Conservation (phyloP, 1,284 basidiomycete genomes). For the Cutaneotrichosporon sp. region DNA sequence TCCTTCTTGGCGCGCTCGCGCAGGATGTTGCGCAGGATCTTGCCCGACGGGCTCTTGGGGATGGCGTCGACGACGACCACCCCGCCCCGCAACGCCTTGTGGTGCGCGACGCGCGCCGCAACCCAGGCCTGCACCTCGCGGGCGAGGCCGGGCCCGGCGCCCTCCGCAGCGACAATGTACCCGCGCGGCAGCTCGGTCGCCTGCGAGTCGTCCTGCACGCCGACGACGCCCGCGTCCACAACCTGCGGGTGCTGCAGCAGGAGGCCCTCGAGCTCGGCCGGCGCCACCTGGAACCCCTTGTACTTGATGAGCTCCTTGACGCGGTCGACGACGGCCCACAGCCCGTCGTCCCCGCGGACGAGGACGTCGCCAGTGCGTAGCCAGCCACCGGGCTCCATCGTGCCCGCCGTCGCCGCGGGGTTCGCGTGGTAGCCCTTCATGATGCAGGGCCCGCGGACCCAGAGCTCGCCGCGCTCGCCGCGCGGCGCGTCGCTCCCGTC, state of each 20-base stretch:
- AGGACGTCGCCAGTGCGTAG: constrained; percentile 82
- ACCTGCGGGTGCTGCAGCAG: constrained; percentile 71
- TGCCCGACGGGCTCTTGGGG: constrained; percentile 53
- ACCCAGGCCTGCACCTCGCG: constrained; percentile 64
- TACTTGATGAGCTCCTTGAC: constrained; percentile 85
- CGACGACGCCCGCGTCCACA: constrained; percentile 70
- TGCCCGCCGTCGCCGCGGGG: constrained; percentile 62
- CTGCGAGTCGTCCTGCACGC: constrained; percentile 62
- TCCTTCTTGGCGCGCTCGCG: neutral
- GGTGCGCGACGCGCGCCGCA: constrained; percentile 57
- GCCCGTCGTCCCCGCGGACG: constrained; percentile 63
- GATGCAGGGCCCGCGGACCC: constrained; percentile 72
- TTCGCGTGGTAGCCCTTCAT: constrained; percentile 76
- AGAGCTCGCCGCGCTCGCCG: constrained; percentile 72
- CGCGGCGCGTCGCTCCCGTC: constrained; percentile 54
- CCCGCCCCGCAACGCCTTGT: constrained; percentile 57
- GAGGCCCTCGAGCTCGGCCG: constrained; percentile 76
- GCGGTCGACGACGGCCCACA: constrained; percentile 51
- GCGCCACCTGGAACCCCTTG: constrained; percentile 62
- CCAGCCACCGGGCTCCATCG: constrained; percentile 63
- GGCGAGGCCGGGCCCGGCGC: constrained; percentile 30
- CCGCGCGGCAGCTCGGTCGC: constrained; percentile 59
- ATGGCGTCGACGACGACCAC: constrained; percentile 56
- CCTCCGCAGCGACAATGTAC: constrained; percentile 56
- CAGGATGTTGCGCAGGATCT: constrained; percentile 44